phyloP scores from a whole-genome alignment of 2,329 filamentous ascomycete species.

The Pseudopyrenochaeta lycopersici region DNA sequence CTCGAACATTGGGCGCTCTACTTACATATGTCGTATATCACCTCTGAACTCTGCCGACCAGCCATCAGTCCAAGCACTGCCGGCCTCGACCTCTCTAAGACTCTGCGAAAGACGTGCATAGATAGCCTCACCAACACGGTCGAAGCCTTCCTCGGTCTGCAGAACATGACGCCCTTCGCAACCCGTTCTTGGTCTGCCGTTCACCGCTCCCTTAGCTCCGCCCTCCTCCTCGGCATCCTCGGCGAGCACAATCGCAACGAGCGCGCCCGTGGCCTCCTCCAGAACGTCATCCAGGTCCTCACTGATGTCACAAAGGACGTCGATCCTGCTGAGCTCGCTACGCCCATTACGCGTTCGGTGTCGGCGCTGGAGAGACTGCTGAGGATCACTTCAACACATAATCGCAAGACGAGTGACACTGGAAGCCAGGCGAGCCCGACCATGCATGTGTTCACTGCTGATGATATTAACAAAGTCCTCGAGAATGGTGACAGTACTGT shows the following conservation, averaged over 20 bases:
- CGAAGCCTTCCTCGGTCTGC: slow-evolving; percentile 68
- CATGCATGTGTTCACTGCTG: slow-evolving; percentile 44
- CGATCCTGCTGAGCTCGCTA: slow-evolving; percentile 58
- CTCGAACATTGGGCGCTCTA: slow-evolving; percentile 69
- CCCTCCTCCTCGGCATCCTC: slow-evolving; percentile 54
- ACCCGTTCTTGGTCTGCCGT: slow-evolving; percentile 55
- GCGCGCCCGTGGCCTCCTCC: slow-evolving; percentile 55
- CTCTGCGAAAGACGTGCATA: slow-evolving; percentile 64
- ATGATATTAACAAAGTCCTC: slow-evolving; percentile 49
- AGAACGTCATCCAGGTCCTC: slow-evolving; percentile 57
- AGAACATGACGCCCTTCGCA: slow-evolving; percentile 59
- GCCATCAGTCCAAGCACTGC: slow-evolving; percentile 64
- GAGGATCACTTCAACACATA: slow-evolving; percentile 36
- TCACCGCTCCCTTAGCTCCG: slow-evolving; percentile 56
- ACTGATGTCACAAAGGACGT: slow-evolving; percentile 57
- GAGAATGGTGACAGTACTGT: slow-evolving; percentile 40
- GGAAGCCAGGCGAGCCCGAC: slow-evolving; percentile 44
- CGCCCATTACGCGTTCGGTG: slow-evolving; percentile 58
- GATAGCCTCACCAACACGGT: slow-evolving; percentile 65
- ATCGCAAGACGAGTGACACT: slow-evolving; percentile 35
- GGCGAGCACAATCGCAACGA: slow-evolving; percentile 57
- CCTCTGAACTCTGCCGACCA: slow-evolving; percentile 69
- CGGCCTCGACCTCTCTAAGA: slow-evolving; percentile 54
- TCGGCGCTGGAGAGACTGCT: slow-evolving; percentile 55
- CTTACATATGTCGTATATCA: slow-evolving; percentile 69